Evolutionary conservation across 306 rosid genomes (phyloP).

Genomic region (Malus fusca): DNA sequence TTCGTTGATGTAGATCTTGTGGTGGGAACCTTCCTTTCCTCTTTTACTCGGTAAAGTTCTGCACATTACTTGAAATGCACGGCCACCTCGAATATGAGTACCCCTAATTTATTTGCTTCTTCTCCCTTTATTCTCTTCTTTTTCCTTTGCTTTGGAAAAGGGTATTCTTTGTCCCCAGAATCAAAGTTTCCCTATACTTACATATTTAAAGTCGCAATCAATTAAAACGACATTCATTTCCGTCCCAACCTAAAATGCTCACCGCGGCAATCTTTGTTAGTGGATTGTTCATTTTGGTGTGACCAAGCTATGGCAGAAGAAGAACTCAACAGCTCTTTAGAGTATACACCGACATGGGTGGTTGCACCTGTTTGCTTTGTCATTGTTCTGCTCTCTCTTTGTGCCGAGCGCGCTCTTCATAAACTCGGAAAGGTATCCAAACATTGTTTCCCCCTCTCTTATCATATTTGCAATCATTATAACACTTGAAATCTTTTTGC

Average conservation of each 20-base stretch:
- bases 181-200: background rate
- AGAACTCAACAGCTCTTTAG: slow-evolving; percentile 50
- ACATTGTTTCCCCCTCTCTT: background rate
- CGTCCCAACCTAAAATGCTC: background rate
- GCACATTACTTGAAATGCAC: slow-evolving; percentile 16
- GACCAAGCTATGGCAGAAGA: slow-evolving; percentile 23
- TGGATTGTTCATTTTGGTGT: background rate
- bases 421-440: slow-evolving; percentile 58
- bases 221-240: background rate
- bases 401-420: slow-evolving; percentile 69
- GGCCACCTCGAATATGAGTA: slow-evolving; percentile 14
- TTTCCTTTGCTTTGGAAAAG: slow-evolving; percentile 5
- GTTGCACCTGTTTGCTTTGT: slow-evolving; percentile 69
- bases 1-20: background rate
- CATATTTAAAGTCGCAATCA: background rate
- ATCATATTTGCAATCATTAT: slow-evolving; percentile 1
- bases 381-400: slow-evolving; percentile 67
- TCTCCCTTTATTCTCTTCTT: slow-evolving; percentile 16
- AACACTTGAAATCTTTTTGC: background rate
- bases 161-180: slow-evolving; percentile 36
- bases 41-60: background rate
- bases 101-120: background rate
- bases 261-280: background rate
- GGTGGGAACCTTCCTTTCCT: background rate
- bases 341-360: slow-evolving; percentile 87